Evolutionary conservation across 306 rosid genomes (phyloP), one percentile per base, ranked within the genome.

Genomic region (Dalbergia cochinchinensis): DNA sequence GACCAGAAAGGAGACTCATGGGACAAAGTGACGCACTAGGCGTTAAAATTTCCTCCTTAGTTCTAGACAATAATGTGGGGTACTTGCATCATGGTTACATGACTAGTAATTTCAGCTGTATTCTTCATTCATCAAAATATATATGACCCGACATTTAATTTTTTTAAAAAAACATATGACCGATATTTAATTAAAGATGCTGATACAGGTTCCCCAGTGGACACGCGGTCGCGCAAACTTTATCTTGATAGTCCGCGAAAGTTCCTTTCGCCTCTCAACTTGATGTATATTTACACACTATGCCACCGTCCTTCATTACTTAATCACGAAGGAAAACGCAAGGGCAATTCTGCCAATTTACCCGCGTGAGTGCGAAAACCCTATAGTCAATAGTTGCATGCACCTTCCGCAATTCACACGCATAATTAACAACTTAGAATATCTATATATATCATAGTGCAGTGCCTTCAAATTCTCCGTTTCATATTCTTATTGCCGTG

Each of bases 151-250:
- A 26, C 2, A 26, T 26, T 26, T 26, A 1, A 26, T 26, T 26
- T 26, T 1, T 1, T 0, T 0, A 26, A 26, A 26, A 26, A 26
- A 26, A 26, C 22, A 20, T 20, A 20, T 20, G 22, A 20, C 22
- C 22, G 22, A 20, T 20, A 20, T 20, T 20, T 20, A 20, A 20
- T 20, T 20, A 20, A 20, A 26, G 2, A 26, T 26, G 31, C 31
- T 11, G 11, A 64, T 14, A 51, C 5, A 44, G 13, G 48, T 18
- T 9, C 33, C 60, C 61, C 61, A 50, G 18, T 9, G 35, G 3
- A 37, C 14, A 79, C 83, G 83, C 83, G 78, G 42, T 61, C 65
- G 71, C 83, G 83, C 71, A 61, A 79, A 35, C 71, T 33, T 26
- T 14, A 13, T 4, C 19, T 45, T 37, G 2, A 10, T 5, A 19